A percentile compares a stretch with the other conserved stretches of the same genome.
Conservation (phyloP, 352 stramenopile species). For the Peronospora belbahrii region DNA sequence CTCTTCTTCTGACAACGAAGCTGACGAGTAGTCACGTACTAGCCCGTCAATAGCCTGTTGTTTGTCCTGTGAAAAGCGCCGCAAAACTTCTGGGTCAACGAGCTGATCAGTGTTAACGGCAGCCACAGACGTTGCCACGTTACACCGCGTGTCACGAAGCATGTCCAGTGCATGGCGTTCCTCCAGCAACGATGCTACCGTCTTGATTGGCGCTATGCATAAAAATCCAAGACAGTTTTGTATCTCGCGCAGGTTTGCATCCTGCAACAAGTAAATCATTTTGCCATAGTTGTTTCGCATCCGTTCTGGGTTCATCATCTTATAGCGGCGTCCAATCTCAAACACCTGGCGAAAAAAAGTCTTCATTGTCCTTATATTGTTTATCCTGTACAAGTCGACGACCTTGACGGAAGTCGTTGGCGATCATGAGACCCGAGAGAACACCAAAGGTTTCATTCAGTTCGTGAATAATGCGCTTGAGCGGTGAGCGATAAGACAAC, state of each 20-base stretch:
- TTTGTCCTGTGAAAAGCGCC: slow-evolving; percentile 23
- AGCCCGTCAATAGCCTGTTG: slow-evolving; percentile 30
- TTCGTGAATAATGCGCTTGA: slow-evolving; percentile 67
- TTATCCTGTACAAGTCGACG: slow-evolving; percentile 46
- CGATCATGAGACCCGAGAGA: slow-evolving; percentile 52
- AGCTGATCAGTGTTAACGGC: slow-evolving; percentile 10
- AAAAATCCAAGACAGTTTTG: slow-evolving; percentile 70
- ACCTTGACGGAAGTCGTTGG: slow-evolving; percentile 53
- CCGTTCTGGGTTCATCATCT: slow-evolving; percentile 89
- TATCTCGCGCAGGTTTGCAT: slow-evolving; percentile 76
- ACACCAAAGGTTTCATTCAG: slow-evolving; percentile 59
- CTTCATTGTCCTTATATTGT: slow-evolving; percentile 68
- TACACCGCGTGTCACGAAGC: slow-evolving; percentile 63
- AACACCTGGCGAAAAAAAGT: slow-evolving; percentile 81
- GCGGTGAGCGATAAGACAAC: slow-evolving; percentile 55
- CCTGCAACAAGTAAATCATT: slow-evolving; percentile 92
- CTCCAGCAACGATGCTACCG: slow-evolving; percentile 72
- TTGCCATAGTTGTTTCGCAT: slow-evolving; percentile 92
- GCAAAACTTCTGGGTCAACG: slow-evolving; percentile 9
- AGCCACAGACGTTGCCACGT: slow-evolving; percentile 50
- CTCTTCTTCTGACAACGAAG: slow-evolving; percentile 39
- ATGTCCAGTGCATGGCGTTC: slow-evolving; percentile 52
- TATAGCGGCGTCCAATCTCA: slow-evolving; percentile 90
- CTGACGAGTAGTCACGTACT: slow-evolving; percentile 40
- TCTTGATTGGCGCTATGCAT: slow-evolving; percentile 55